phyloP scores from a whole-genome alignment of 176 grass and related monocot genomes.

The Musa troglodytarum region DNA sequence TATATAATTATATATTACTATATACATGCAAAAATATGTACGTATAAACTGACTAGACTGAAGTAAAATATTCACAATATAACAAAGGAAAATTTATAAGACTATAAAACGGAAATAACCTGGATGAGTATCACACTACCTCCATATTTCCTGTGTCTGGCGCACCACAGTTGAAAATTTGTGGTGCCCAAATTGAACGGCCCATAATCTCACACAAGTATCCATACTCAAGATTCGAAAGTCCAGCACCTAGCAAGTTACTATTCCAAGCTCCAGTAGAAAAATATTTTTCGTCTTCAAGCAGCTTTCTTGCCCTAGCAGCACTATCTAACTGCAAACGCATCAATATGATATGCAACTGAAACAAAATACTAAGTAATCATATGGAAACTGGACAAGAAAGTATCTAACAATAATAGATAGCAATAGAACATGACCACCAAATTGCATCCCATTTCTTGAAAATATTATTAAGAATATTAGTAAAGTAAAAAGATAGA shows the following conservation, averaged over 20 bases:
- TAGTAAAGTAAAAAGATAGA: background rate
- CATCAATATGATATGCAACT: slow-evolving; percentile 23
- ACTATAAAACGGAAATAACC: background rate
- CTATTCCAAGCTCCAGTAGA: slow-evolving; percentile 32
- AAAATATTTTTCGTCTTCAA: slow-evolving; percentile 30
- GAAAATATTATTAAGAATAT: background rate
- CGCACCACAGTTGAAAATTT: slow-evolving; percentile 91
- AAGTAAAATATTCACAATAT: background rate
- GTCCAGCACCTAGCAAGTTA: slow-evolving; percentile 63
- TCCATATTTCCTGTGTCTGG: slow-evolving; percentile 98
- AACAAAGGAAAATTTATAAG: background rate
- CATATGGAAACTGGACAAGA: slow-evolving; percentile 3
- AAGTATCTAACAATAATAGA: slow-evolving; percentile 4
- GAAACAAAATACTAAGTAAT: background rate
- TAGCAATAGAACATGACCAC: background rate
- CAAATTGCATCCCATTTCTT: background rate
- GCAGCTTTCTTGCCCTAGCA: slow-evolving; percentile 67
- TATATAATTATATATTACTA: too few relatives aligned
- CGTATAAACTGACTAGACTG: background rate
- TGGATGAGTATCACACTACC: slow-evolving; percentile 25
- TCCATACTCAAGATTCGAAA: slow-evolving; percentile 97
- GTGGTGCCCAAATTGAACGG: slow-evolving; percentile 76
- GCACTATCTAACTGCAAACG: slow-evolving; percentile 80
- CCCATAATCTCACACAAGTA: slow-evolving; percentile 97
- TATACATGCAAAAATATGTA: too few relatives aligned